Evolutionary conservation across 257 asterid genomes (phyloP).

Genomic region (Jasminum sambac): DNA sequence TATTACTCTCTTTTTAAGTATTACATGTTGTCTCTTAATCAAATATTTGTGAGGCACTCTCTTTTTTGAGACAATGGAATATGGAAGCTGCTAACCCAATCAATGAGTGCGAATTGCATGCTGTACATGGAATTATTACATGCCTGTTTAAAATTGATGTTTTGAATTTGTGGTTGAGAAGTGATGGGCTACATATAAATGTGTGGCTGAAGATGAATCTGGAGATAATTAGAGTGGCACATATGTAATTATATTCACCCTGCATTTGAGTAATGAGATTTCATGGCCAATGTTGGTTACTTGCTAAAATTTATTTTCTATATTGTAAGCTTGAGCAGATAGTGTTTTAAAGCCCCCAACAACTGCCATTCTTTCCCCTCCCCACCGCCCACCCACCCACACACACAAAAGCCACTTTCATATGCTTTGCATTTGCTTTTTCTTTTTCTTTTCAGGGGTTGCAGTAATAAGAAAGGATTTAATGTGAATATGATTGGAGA

Average conservation of each 20-base stretch:
- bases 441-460: not conserved
- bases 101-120: not conserved
- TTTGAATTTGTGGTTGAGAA: no score
- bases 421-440: not conserved
- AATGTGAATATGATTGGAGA: not conserved
- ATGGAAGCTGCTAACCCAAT: not conserved
- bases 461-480: not conserved
- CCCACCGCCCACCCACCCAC: not conserved
- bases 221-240: no score
- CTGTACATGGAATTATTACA: not conserved
- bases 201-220: no score
- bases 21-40: not conserved
- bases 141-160: no score
- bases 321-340: not conserved
- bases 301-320: not conserved
- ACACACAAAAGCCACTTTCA: not conserved
- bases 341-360: not conserved
- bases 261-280: not conserved
- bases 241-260: not conserved
- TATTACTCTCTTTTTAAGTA: not conserved
- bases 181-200: no score
- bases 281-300: not conserved
- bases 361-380: not conserved
- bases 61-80: not conserved
- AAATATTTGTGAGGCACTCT: not conserved